phyloP scores from a whole-genome alignment of 1,139 yeast genomes.

The Yamadazyma aaseri region DNA sequence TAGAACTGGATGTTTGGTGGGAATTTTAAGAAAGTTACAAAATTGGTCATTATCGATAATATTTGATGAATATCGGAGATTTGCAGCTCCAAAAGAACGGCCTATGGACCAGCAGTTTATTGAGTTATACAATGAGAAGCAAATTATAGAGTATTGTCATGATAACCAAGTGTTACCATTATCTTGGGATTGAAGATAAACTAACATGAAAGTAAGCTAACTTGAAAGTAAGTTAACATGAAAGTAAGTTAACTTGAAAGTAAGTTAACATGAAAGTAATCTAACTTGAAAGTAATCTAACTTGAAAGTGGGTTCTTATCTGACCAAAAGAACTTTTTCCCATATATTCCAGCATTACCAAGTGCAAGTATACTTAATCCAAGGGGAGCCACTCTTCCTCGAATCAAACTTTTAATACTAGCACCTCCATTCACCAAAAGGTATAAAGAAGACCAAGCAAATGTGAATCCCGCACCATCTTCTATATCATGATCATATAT shows the following conservation, averaged over 20 bases:
- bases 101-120: slow-evolving; percentile 95
- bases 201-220: no score
- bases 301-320: no score
- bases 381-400: slow-evolving; percentile 57
- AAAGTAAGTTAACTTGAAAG: no score
- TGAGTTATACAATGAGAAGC: slow-evolving; percentile 75
- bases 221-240: no score
- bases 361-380: slow-evolving; percentile 57
- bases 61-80: slow-evolving; percentile 90
- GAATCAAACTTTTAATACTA: slow-evolving; percentile 42
- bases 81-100: slow-evolving; percentile 92
- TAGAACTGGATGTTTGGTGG: slow-evolving; percentile 93
- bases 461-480: slow-evolving; percentile 84
- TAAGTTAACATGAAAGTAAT: no score
- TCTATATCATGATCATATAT: slow-evolving; percentile 75
- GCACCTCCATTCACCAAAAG: slow-evolving; percentile 70
- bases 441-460: slow-evolving; percentile 86
- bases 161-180: slow-evolving; percentile 63
- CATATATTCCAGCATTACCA: slow-evolving; percentile 65
- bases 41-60: slow-evolving; percentile 92
- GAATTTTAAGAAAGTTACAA: slow-evolving; percentile 83
- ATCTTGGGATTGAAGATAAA: slow-evolving; percentile 48
- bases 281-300: no score
- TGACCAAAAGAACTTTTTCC: slow-evolving; percentile 62
- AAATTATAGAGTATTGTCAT: slow-evolving; percentile 53